These are phyloP conservation scores for Mycena crocata DNA, from an alignment of 768 basidiomycete species.

Conservation along the genomic window DNA sequence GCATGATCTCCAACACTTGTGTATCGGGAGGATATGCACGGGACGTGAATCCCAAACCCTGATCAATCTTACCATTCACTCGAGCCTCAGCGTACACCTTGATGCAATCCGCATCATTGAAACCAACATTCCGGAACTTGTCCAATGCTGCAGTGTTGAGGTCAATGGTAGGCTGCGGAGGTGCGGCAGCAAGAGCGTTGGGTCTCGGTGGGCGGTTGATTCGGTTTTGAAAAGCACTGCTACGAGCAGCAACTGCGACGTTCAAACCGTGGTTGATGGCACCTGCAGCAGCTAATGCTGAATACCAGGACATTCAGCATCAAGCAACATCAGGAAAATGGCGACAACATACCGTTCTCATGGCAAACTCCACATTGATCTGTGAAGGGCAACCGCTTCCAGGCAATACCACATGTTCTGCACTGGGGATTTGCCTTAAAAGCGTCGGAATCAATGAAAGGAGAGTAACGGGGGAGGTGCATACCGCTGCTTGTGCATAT, in stretches of 20 bases:
- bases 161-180: slow-evolving; percentile 1
- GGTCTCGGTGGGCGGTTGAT: not conserved
- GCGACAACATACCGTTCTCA: not conserved
- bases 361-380: slow-evolving; percentile 1
- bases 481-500: not conserved
- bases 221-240: not conserved
- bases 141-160: slow-evolving; percentile 2
- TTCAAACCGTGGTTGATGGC: not conserved
- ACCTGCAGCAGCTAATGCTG: not conserved
- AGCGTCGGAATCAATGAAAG: not conserved
- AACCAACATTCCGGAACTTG: slow-evolving; percentile 10
- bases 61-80: slow-evolving; percentile 4
- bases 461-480: not conserved
- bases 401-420: not conserved
- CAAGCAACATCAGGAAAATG: too few relatives aligned
- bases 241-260: not conserved
- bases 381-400: slow-evolving; percentile 1
- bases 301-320: too few relatives aligned
- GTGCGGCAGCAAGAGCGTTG: not conserved
- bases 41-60: not conserved
- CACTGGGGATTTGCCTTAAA: not conserved
- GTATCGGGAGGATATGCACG: slow-evolving; percentile 9
- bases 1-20: not conserved
- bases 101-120: slow-evolving; percentile 11
- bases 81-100: slow-evolving; percentile 12